A percentile compares a stretch with the other conserved stretches of the same genome.
These are phyloP conservation scores for Malus fusca DNA, from an alignment of 306 rosid genomes.

Conservation along the genomic window DNA sequence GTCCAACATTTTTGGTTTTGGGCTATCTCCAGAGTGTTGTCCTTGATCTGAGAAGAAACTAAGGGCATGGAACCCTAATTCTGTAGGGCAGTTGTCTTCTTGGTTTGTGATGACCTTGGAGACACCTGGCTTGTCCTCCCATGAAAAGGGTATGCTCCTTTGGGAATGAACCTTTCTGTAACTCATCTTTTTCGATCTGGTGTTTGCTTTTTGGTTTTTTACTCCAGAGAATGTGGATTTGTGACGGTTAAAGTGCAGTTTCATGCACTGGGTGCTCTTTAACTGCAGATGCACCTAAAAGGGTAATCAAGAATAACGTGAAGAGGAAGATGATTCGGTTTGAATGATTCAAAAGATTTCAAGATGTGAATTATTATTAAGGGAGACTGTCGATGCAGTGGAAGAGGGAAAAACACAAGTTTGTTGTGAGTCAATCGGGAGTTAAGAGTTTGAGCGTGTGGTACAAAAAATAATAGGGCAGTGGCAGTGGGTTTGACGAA, in stretches of 20 bases:
- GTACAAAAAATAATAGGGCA: neutral
- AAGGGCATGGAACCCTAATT: slow-evolving; percentile 6
- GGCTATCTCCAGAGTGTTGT: neutral
- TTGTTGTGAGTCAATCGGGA: neutral
- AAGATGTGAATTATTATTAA: neutral
- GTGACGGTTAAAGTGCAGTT: slow-evolving; percentile 22
- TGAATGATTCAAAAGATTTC: slow-evolving; percentile 5
- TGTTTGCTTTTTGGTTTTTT: neutral
- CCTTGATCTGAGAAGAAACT: neutral
- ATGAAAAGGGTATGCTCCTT: slow-evolving; percentile 83
- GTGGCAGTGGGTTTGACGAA: neutral
- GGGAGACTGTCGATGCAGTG: neutral
- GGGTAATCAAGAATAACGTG: slow-evolving; percentile 53
- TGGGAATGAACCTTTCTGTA: slow-evolving; percentile 60
- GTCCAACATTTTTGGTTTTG: neutral
- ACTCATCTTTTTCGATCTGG: slow-evolving; percentile 26
- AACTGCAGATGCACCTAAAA: slow-evolving; percentile 34
- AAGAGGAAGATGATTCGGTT: slow-evolving; percentile 39
- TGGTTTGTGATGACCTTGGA: slow-evolving; percentile 37
- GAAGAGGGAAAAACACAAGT: neutral
- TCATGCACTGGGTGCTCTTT: slow-evolving; percentile 31
- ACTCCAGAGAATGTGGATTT: neutral
- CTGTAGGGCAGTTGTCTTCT: slow-evolving; percentile 14
- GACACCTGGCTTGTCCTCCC: slow-evolving; percentile 81
- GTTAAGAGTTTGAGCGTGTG: neutral